Evolutionary conservation across 2,329 filamentous ascomycete species (phyloP).

Genomic region (Aspergillus fijiensis): DNA sequence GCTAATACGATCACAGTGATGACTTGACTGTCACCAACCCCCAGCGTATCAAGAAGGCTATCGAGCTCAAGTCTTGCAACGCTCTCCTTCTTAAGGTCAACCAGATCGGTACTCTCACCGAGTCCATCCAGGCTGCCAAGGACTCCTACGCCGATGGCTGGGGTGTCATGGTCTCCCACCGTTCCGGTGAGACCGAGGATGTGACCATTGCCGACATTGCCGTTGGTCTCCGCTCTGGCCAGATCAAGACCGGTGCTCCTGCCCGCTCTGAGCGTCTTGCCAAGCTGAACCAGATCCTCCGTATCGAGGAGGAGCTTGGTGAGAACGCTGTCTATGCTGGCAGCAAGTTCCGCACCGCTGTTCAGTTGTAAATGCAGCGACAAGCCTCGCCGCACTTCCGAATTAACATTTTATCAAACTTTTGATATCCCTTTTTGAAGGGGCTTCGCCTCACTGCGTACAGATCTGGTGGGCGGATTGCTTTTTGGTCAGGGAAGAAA

Average conservation of each 20-base stretch:
- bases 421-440: neutral
- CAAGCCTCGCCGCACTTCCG: neutral
- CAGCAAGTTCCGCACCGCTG: conserved; percentile 83
- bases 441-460: conserved; percentile 3
- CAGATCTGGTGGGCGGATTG: conserved; percentile 7
- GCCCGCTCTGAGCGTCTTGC: conserved; percentile 95
- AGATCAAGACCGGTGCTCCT: conserved; percentile 99
- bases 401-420: neutral
- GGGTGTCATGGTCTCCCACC: conserved; percentile 99
- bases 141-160: conserved; percentile 93
- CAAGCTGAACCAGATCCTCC: conserved; percentile 99
- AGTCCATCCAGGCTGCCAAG: conserved; percentile 99
- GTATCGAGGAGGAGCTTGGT: conserved; percentile 98
- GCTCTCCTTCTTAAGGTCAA: conserved; percentile 99
- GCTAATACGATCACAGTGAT: conserved; percentile 56
- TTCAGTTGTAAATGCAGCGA: conserved; percentile 70
- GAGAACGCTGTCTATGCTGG: conserved; percentile 89
- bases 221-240: conserved; percentile 90
- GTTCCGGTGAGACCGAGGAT: conserved; percentile 98
- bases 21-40: conserved; percentile 99
- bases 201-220: conserved; percentile 98
- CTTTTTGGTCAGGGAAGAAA: neutral
- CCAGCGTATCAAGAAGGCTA: conserved; percentile 98
- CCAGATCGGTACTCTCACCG: conserved; percentile 98
- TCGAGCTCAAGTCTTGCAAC: conserved; percentile 98